Conservation (phyloP, 2,329 filamentous ascomycete species). For the Aureobasidium sp. region DNA sequence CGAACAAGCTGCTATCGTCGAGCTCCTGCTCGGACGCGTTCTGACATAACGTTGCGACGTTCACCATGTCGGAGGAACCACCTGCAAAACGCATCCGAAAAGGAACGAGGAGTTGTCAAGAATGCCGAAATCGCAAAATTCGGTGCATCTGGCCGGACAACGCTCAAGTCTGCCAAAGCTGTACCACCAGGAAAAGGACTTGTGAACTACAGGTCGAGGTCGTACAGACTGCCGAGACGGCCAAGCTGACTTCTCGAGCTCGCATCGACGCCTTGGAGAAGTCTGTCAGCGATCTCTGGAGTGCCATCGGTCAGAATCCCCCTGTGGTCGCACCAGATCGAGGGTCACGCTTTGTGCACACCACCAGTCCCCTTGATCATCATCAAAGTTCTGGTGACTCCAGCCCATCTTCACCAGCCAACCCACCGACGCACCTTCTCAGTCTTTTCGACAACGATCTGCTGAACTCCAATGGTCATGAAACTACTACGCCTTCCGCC, state of each 20-base stretch:
- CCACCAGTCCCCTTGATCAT: neutral
- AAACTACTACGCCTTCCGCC: neutral
- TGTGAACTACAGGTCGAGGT: constrained; percentile 22
- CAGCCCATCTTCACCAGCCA: constrained; percentile 18
- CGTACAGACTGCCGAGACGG: constrained; percentile 12
- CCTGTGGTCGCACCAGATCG: constrained; percentile 12
- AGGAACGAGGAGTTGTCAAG: constrained; percentile 27
- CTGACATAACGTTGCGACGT: neutral
- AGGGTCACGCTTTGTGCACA: neutral
- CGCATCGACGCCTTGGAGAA: constrained; percentile 22
- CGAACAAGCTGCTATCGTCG: neutral
- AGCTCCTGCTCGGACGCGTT: neutral
- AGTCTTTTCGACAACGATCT: constrained; percentile 28
- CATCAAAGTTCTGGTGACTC: constrained; percentile 8
- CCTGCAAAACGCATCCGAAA: constrained; percentile 24
- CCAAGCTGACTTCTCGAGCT: constrained; percentile 20
- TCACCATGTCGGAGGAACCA: constrained; percentile 9
- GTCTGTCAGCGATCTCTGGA: constrained; percentile 20
- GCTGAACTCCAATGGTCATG: constrained; percentile 20
- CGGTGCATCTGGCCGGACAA: constrained; percentile 25
- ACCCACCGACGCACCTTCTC: constrained; percentile 25
- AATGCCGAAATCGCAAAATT: constrained; percentile 28
- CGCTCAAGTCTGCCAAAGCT: constrained; percentile 21
- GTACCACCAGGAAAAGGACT: constrained; percentile 18
- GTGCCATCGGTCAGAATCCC: constrained; percentile 9